Evolutionary conservation across 1,139 yeast species (phyloP).

Genomic region (Yamadazyma diddensiae): DNA sequence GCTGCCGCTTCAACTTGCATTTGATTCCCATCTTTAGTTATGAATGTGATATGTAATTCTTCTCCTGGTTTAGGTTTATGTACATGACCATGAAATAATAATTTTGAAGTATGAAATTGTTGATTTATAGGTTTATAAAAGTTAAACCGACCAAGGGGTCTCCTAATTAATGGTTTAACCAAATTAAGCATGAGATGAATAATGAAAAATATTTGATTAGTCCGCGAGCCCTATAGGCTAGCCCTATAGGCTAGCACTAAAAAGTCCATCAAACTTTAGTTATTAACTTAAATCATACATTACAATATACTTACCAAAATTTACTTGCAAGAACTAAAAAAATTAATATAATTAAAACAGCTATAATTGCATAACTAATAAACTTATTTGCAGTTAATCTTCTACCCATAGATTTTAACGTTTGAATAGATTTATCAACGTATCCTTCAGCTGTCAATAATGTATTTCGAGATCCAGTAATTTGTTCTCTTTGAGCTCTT

Average conservation of each 20-base stretch:
- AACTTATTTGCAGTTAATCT: slow-evolving; percentile 92
- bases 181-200: slow-evolving; percentile 7
- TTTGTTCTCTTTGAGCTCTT: slow-evolving; percentile 91
- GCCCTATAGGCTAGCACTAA: not conserved
- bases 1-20: slow-evolving; percentile 81
- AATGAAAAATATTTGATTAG: slow-evolving; percentile 7
- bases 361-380: slow-evolving; percentile 93
- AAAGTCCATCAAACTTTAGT: no score
- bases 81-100: slow-evolving; percentile 69
- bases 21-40: slow-evolving; percentile 88
- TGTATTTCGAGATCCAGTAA: slow-evolving; percentile 78
- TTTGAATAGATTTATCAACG: slow-evolving; percentile 84
- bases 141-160: not conserved
- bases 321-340: slow-evolving; percentile 84
- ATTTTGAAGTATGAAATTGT: slow-evolving; percentile 21
- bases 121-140: slow-evolving; percentile 2
- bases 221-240: slow-evolving; percentile 2
- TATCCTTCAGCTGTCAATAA: slow-evolving; percentile 88
- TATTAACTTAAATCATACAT: no score
- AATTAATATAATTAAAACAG: slow-evolving; percentile 78
- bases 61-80: slow-evolving; percentile 93
- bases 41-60: slow-evolving; percentile 85
- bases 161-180: no score
- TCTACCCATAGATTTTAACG: slow-evolving; percentile 89
- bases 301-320: slow-evolving; percentile 71